These are phyloP conservation scores for Linaria vulgaris DNA, from an alignment of 257 asterid genomes.

Conservation along the genomic window DNA sequence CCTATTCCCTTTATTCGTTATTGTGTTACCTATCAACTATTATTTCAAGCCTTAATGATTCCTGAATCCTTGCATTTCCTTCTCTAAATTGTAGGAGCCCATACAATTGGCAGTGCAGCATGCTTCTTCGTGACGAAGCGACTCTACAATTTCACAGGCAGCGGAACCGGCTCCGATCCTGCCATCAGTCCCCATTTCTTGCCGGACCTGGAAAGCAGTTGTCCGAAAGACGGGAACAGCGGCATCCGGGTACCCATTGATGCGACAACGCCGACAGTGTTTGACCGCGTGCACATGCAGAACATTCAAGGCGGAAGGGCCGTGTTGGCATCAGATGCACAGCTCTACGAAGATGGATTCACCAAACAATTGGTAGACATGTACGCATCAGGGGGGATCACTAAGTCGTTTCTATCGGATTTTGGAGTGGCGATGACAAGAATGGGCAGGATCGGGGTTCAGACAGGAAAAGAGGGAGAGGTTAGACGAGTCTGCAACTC, in stretches of 20 bases:
- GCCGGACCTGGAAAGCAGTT: slow-evolving; percentile 10
- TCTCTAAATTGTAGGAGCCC: slow-evolving; percentile 36
- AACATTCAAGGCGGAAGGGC: slow-evolving; percentile 36
- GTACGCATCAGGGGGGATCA: slow-evolving; percentile 18
- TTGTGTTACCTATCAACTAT: no score
- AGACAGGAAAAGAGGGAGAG: slow-evolving; percentile 34
- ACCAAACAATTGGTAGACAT: slow-evolving; percentile 29
- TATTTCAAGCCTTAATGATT: no score
- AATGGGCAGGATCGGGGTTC: slow-evolving; percentile 42
- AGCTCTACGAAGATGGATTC: slow-evolving; percentile 24
- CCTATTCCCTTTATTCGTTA: no score
- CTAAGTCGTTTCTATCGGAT: slow-evolving; percentile 26
- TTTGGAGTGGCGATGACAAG: slow-evolving; percentile 36
- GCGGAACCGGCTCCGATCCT: slow-evolving; percentile 28
- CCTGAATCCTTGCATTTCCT: no score
- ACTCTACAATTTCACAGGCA: slow-evolving; percentile 30
- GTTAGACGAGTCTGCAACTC: slow-evolving; percentile 30
- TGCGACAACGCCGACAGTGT: not conserved
- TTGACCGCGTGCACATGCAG: slow-evolving; percentile 32
- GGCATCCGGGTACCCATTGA: slow-evolving; percentile 33
- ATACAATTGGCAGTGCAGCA: slow-evolving; percentile 44
- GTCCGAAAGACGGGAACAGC: slow-evolving; percentile 33
- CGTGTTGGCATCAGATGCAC: slow-evolving; percentile 40
- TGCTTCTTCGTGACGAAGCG: slow-evolving; percentile 47
- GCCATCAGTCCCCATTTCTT: slow-evolving; percentile 27